Evolutionary conservation across 169 alveolate species (phyloP), one percentile per base, ranked within the genome.

Genomic region (Plasmodium inui): DNA sequence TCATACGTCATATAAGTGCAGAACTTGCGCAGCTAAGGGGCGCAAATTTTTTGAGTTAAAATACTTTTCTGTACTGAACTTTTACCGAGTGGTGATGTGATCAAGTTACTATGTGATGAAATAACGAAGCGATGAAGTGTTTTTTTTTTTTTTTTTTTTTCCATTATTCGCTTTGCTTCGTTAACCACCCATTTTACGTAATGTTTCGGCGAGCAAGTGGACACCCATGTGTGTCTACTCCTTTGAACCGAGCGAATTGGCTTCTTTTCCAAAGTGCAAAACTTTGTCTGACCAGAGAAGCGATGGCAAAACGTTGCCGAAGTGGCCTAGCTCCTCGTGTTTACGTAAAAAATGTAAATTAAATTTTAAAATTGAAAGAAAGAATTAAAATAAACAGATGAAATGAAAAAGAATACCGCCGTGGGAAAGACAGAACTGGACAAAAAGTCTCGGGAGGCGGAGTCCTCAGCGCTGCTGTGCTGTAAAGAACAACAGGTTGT

Each of bases 1-100:
- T 32, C 61, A 12, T 74, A 74, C 79, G 61, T 74, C n/a, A 85
- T 85, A 17, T 85, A 53, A 85, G 79, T 74, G 2, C 57, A 53
- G 50, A 19, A 46, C 4, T 53, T 61, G 74, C 74, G 74, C 14
- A 61, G 17, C 32, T 19, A 61, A 61, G 32, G 34, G 4, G 74
- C 26, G 74, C 74, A 61, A 61, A 4, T 61, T 61, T 61, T 61
- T 61, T 61, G 6, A 61, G 74, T 61, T 61, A 19, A 61, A 61
- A 61, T 61, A 61, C 74, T 61, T 61, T 61, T n/a, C 32, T 19
- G n/a, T 61, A 61, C 74, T 61, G 74, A 26, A 61, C 37, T n/a
- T 6, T n/a, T 6, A 44, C n/a, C n/a, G n/a, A 44, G n/a, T 44
- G 17, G n/a, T 44, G 55, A 44, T 44, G n/a, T 61, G 32, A 61